Conservation (phyloP, 2,329 filamentous ascomycete genomes). For the Seiridium cupressi region DNA sequence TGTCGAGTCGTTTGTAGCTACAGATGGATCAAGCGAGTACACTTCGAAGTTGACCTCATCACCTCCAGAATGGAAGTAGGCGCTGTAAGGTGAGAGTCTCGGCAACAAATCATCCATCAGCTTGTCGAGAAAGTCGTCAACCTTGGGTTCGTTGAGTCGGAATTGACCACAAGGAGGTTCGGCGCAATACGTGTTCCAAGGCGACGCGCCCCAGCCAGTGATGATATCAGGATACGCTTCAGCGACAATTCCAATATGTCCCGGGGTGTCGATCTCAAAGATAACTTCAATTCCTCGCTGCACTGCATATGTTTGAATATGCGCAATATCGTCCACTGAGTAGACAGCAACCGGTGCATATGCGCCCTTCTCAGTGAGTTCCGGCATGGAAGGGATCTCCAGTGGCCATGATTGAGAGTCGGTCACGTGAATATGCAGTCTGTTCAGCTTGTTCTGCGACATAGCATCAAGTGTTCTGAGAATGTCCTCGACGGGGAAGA, state of each 20-base stretch:
- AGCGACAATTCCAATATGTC: slow-evolving; percentile 69
- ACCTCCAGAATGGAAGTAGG: slow-evolving; percentile 83
- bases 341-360: slow-evolving; percentile 69
- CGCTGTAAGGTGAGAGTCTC: slow-evolving; percentile 64
- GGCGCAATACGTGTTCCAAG: slow-evolving; percentile 58
- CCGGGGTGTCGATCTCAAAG: slow-evolving; percentile 79
- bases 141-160: slow-evolving; percentile 70
- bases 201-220: slow-evolving; percentile 57
- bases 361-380: slow-evolving; percentile 69
- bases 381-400: slow-evolving; percentile 72
- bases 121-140: slow-evolving; percentile 69
- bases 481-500: slow-evolving; percentile 65
- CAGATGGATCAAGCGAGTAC: slow-evolving; percentile 70
- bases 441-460: slow-evolving; percentile 80
- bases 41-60: slow-evolving; percentile 82
- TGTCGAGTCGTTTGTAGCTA: slow-evolving; percentile 61
- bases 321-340: slow-evolving; percentile 59
- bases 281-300: slow-evolving; percentile 69
- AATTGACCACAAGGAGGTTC: slow-evolving; percentile 68
- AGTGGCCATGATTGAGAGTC: slow-evolving; percentile 86
- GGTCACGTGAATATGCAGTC: slow-evolving; percentile 76
- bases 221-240: slow-evolving; percentile 70
- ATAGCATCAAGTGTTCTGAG: slow-evolving; percentile 74
- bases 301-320: slow-evolving; percentile 69
- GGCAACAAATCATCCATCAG: slow-evolving; percentile 77